Evolutionary conservation across 208 protist species (phyloP).

Genomic region (Phytomonas sp.): DNA sequence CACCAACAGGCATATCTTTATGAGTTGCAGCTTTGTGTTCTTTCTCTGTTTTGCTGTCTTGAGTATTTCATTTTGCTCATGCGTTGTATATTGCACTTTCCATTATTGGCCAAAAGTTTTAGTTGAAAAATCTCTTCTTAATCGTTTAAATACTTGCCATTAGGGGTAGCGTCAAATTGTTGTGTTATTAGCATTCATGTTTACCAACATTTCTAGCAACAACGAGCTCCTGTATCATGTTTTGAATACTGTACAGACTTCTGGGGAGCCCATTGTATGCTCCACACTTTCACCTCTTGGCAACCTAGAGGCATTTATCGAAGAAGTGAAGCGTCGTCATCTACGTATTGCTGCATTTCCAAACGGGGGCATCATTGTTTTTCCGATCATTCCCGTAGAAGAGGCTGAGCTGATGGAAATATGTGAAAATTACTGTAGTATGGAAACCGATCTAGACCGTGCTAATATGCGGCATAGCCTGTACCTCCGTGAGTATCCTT

Average conservation of each 20-base stretch:
- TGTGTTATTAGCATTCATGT: background rate
- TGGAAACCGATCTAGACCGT: slow-evolving; percentile 26
- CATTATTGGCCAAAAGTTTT: background rate
- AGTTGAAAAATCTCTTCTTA: background rate
- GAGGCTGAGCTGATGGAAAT: slow-evolving; percentile 46
- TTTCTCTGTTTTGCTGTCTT: background rate
- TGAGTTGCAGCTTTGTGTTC: background rate
- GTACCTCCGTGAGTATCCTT: slow-evolving; percentile 34
- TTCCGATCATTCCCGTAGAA: slow-evolving; percentile 55
- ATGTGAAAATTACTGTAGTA: slow-evolving; percentile 44
- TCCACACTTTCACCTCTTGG: slow-evolving; percentile 35
- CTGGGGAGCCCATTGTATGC: slow-evolving; percentile 58
- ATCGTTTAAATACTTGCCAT: background rate
- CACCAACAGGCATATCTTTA: background rate
- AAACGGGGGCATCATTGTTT: slow-evolving; percentile 48
- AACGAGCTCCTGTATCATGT: slow-evolving; percentile 1
- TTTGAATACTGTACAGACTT: slow-evolving; percentile 33
- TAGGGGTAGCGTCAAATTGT: background rate
- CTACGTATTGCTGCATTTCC: slow-evolving; percentile 69
- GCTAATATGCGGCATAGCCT: slow-evolving; percentile 28
- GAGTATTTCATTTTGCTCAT: background rate
- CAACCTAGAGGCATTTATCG: slow-evolving; percentile 59
- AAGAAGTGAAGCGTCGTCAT: slow-evolving; percentile 37
- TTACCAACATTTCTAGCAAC: slow-evolving; percentile 4
- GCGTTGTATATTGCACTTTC: background rate